Evolutionary conservation across 305 asterid genomes (phyloP).

Genomic region (Rubia balearica): DNA sequence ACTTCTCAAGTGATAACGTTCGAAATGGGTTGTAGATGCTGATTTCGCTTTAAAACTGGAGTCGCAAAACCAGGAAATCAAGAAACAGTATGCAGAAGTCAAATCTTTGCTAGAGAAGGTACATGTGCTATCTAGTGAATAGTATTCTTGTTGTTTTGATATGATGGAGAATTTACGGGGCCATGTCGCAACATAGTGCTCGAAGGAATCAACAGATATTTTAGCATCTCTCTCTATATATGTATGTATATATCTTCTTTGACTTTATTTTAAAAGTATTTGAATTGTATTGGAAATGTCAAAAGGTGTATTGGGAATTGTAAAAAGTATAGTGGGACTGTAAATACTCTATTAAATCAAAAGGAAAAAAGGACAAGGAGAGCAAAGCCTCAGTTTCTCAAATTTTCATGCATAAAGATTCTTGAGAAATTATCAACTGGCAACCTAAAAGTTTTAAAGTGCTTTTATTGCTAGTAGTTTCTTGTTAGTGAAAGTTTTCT

Average conservation of each 20-base stretch:
- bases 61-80: constrained; percentile 85
- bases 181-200: background rate
- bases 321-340: background rate
- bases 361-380: background rate
- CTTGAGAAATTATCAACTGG: background rate
- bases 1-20: constrained; percentile 7
- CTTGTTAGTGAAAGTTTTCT: background rate
- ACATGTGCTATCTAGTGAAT: constrained; percentile 5
- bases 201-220: background rate
- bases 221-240: too few species aligned
- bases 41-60: constrained; percentile 83
- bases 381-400: background rate
- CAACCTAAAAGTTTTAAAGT: background rate
- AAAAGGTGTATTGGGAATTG: background rate
- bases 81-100: constrained; percentile 70
- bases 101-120: constrained; percentile 77
- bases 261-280: background rate
- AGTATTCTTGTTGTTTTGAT: constrained; percentile 9
- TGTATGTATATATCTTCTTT: too few species aligned
- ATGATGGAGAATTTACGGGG: background rate
- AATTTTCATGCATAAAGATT: background rate
- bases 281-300: background rate
- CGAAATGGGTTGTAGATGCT: constrained; percentile 53
- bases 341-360: too few species aligned
- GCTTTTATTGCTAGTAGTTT: background rate